Conservation (phyloP, 495 filamentous ascomycete genomes). For the Hypomontagnella submonticulosa region DNA sequence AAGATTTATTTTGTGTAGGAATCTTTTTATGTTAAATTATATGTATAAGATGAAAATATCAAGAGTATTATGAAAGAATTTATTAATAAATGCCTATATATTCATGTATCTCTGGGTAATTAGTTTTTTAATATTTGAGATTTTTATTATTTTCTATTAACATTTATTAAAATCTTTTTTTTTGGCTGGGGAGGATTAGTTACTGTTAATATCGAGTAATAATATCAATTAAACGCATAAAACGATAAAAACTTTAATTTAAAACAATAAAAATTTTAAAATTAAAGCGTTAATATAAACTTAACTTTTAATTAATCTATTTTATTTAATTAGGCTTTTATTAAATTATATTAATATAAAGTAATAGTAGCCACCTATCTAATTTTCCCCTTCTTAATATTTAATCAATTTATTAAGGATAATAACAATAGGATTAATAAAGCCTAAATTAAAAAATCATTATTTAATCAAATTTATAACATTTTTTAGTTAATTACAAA, state of each 20-base stretch:
- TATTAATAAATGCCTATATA: not conserved
- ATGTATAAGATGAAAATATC: not conserved
- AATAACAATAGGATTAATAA: not conserved
- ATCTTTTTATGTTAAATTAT: not conserved
- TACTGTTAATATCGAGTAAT: no score
- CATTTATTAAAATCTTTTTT: no score
- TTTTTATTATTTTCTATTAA: no score
- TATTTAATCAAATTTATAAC: not conserved
- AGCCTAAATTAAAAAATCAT: not conserved
- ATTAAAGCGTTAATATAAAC: not conserved
- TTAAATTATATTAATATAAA: not conserved
- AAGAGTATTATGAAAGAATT: not conserved
- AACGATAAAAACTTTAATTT: no score
- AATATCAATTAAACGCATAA: no score
- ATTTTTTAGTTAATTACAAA: not conserved
- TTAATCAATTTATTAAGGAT: constrained; percentile 1
- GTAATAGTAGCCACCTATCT: not conserved
- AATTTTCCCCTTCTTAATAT: not conserved
- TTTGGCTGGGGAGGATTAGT: no score
- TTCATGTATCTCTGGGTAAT: no score
- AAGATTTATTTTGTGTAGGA: not conserved
- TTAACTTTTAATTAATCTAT: no score
- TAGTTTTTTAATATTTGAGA: no score
- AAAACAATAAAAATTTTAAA: not conserved
- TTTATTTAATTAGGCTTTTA: not conserved